Base-by-base conservation (phyloP, 495 filamentous ascomycete genomes). In the Melanomma pulvis-pyrius region DNA sequence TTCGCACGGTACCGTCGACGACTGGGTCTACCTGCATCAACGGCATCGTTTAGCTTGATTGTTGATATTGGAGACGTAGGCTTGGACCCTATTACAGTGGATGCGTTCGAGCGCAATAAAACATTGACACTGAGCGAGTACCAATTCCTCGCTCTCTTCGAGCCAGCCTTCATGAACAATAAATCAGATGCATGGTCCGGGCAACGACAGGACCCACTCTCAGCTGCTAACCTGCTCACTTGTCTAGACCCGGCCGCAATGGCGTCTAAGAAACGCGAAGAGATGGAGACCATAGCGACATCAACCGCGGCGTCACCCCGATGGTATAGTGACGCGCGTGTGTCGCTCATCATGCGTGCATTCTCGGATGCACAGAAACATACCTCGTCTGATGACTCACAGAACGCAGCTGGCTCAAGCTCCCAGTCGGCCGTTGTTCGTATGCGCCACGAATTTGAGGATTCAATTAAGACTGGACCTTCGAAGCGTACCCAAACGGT, bases 41-140 rank as follows among this genome's bases (percentile, higher is more conserved):
- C 73, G 5, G 47, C 70, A 6, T 59, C 71, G 24, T 67, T 76
- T 17, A 69, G 75, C 0, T 52, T 74, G 0, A 71, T 77, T 41
- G 48, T 50, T 55, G 67, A 70, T 1, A 25, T 71, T 15, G 66
- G 69, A 12, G 2, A 49, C 7, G 3, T 57, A 32, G 41, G 49
- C 44, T 2, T 22, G 21, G 8, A 19, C 6, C 2, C 5, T 24
- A 28, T 1, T 1, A 34, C 48, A 0, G 3, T 4, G 2, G 13
- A 52, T 41, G 5, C 41, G 6, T 32, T 69, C 1, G 17, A 2
- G 1, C 65, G 65, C n/a, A 69, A 63, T 49, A 12, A 50, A 15
- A 5, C 46, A 11, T 51, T 49, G 2, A 24, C 22, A 2, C 15
- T 32, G 13, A 41, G 21, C 22, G 63, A 61, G 22, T 19, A 3